Conservation (phyloP, 179 eudicot genomes). For the Carnegiea gigantea region DNA sequence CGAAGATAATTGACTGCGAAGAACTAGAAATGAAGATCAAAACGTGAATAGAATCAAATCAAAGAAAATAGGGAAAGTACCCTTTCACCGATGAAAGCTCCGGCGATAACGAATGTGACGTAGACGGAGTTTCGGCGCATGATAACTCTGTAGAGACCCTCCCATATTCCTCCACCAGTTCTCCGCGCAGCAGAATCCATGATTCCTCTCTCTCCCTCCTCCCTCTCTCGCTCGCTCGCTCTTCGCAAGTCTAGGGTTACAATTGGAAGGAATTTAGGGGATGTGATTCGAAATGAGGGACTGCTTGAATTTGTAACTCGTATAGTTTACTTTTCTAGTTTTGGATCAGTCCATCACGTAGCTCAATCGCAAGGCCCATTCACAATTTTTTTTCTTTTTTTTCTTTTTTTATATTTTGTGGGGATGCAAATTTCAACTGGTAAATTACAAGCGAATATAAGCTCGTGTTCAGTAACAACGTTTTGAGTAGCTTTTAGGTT, state of each 20-base stretch:
- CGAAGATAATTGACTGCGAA: neutral
- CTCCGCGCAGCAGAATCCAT: conserved; percentile 48
- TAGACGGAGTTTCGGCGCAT: conserved; percentile 89
- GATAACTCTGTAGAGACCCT: conserved; percentile 62
- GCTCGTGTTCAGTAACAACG: no score
- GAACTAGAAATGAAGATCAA: neutral
- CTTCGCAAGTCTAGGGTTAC: conserved; percentile 6
- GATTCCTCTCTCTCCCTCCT: conserved; percentile 20
- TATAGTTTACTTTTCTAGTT: neutral
- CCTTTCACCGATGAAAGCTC: conserved; percentile 85
- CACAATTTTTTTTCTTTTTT: neutral
- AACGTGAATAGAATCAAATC: neutral
- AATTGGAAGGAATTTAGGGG: neutral
- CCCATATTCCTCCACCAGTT: conserved; percentile 54
- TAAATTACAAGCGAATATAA: no score
- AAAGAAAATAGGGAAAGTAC: conserved; percentile 27
- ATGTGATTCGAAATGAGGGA: neutral
- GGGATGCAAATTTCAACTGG: no score
- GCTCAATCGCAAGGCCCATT: neutral
- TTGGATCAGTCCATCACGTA: neutral
- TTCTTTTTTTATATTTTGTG: neutral
- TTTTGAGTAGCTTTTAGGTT: no score
- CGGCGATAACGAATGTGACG: conserved; percentile 84
- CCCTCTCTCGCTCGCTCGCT: conserved; percentile 15
- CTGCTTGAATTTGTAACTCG: neutral